Percentiles rank a stretch among this genome's conserved stretches.
These are phyloP conservation scores for Hypocrella siamensis DNA, from an alignment of 2,329 filamentous ascomycete species.

Conservation along the genomic window DNA sequence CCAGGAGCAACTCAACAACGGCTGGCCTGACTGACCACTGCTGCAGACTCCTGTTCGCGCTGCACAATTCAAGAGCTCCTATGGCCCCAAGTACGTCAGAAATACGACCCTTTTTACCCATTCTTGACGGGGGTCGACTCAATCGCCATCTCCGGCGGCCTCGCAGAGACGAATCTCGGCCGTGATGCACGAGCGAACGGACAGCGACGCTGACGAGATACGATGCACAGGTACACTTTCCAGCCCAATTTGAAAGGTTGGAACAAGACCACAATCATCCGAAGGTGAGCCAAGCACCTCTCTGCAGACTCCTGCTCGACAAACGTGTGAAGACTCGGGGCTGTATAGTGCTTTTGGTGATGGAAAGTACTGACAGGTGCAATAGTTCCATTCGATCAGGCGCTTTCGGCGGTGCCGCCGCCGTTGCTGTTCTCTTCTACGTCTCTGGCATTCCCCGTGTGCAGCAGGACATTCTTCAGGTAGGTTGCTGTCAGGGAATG, in stretches of 20 bases:
- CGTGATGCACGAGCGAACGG: not conserved
- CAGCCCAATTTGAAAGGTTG: constrained; percentile 39
- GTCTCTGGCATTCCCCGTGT: constrained; percentile 47
- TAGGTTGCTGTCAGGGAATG: too few relatives aligned
- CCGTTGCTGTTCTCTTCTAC: constrained; percentile 42
- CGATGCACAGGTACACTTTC: constrained; percentile 36
- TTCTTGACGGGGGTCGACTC: not conserved
- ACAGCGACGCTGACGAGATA: constrained; percentile 12
- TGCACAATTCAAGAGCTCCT: constrained; percentile 42
- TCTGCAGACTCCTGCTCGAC: too few relatives aligned
- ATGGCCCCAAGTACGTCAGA: constrained; percentile 45
- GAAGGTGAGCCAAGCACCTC: constrained; percentile 43
- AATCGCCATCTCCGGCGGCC: too few relatives aligned
- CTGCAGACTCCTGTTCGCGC: constrained; percentile 29
- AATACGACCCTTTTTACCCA: not conserved
- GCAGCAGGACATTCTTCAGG: constrained; percentile 41
- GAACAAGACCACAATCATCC: constrained; percentile 24
- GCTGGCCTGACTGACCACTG: constrained; percentile 14
- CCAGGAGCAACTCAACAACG: too few relatives aligned
- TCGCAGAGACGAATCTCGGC: too few relatives aligned
- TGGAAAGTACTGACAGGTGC: not conserved
- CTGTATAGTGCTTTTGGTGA: too few relatives aligned
- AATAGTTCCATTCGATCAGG: constrained; percentile 15
- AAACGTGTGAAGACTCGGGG: not conserved
- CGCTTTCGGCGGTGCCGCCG: constrained; percentile 40